Evolutionary conservation across 2,329 filamentous ascomycete genomes (phyloP), one percentile per base, ranked within the genome.

Genomic region (Ophiosphaerella herpotricha): DNA sequence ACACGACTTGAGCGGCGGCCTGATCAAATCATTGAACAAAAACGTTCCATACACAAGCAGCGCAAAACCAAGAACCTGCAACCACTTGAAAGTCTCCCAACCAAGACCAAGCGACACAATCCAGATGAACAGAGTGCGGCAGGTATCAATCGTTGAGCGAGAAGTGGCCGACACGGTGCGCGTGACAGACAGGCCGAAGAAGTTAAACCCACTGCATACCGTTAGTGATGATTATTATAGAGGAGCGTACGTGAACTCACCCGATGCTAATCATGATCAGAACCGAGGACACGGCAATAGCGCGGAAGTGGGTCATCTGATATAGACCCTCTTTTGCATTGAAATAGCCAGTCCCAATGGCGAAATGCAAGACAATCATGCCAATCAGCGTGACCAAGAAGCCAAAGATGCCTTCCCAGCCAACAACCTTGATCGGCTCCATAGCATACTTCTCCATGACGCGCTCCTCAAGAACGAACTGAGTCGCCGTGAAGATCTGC

Each of bases 261-360:
- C 93, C 93, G 64, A 99, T 99, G 66, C 91, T 96, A 60, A 99
- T 82, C 94, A 99, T 99, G 71, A 97, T 97, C 50, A 96, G 74
- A 7, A 97, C 46, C 58, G 91, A 96, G 18, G 90, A 90, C 3
- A 92, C 63, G 26, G 87, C 83, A 52, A 99, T 86, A 13, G 83
- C 77, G 44, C 78, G 82, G 73, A 92, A 86, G 32, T 85, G 78
- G 8, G 85, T 85, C 75, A 99, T 85, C 74, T 97, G 85, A 55
- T 84, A 84, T 80, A 91, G 88, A 12, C 91, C 93, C 71, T 97
- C 92, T 4, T 80, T 84, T 57, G 92, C 87, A 73, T 99, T 94
- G 73, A 97, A 99, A 70, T 92, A 92, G 36, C 94, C 93, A 45
- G 83, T 80, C 2, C 94, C 94, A 45, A 97, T 80, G 1, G 82